A percentile compares a stretch with the other conserved stretches of the same genome.
phyloP scores from a whole-genome alignment of 495 filamentous ascomycete species.

The Penicillium silybi region DNA sequence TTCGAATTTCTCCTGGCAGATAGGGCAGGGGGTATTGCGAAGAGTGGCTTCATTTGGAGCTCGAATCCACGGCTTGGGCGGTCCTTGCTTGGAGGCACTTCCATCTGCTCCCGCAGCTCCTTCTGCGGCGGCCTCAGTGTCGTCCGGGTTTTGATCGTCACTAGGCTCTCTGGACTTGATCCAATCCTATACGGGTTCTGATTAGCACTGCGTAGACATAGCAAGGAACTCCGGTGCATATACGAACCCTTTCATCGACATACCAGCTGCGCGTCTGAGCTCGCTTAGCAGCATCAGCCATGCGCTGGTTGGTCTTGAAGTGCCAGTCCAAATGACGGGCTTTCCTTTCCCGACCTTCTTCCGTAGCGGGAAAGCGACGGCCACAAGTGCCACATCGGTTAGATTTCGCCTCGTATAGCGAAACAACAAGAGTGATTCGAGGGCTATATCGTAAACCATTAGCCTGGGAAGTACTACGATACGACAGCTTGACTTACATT shows the following conservation, averaged over 20 bases:
- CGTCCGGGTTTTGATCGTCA: slow-evolving; percentile 53
- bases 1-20: slow-evolving; percentile 94
- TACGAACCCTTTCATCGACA: slow-evolving; percentile 79
- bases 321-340: slow-evolving; percentile 97
- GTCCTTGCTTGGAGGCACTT: slow-evolving; percentile 47
- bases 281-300: slow-evolving; percentile 73
- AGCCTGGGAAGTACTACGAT: slow-evolving; percentile 12
- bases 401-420: slow-evolving; percentile 72
- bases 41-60: slow-evolving; percentile 74
- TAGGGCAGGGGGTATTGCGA: slow-evolving; percentile 73
- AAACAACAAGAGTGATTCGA: slow-evolving; percentile 65
- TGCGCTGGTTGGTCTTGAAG: slow-evolving; percentile 86
- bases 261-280: slow-evolving; percentile 91
- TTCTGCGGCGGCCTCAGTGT: slow-evolving; percentile 36
- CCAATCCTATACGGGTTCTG: slow-evolving; percentile 61
- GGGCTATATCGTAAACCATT: slow-evolving; percentile 49
- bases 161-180: slow-evolving; percentile 73
- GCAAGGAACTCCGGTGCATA: not conserved
- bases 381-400: slow-evolving; percentile 90
- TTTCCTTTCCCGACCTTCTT: slow-evolving; percentile 77
- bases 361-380: slow-evolving; percentile 72
- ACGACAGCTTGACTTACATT: slow-evolving; percentile 52
- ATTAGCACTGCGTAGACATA: slow-evolving; percentile 8
- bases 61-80: slow-evolving; percentile 69
- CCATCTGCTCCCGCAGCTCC: slow-evolving; percentile 30